A percentile compares a stretch with the other conserved stretches of the same genome.
These are phyloP conservation scores for Coprinellus aureogranulatus DNA, from an alignment of 768 basidiomycete genomes.

Conservation along the genomic window DNA sequence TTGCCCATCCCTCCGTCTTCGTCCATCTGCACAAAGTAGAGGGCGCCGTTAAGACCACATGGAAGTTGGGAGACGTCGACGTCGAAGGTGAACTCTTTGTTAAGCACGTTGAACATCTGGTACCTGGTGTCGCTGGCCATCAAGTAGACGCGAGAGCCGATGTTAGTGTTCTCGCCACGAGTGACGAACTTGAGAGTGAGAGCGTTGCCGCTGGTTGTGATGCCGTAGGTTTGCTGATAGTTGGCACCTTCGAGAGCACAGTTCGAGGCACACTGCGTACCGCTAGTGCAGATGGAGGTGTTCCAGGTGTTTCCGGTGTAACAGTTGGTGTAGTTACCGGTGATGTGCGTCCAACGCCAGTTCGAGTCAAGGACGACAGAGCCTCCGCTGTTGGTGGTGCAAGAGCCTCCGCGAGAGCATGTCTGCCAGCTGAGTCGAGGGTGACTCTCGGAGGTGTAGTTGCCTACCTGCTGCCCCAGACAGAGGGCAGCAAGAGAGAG, in stretches of 20 bases:
- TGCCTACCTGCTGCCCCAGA: constrained; percentile 11
- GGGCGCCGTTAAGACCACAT: constrained; percentile 12
- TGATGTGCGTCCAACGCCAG: constrained; percentile 12
- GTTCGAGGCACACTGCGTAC: constrained; percentile 2
- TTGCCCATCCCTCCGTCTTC: constrained; percentile 9
- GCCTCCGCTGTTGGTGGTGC: constrained; percentile 6
- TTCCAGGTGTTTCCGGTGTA: constrained; percentile 13
- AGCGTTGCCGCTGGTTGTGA: constrained; percentile 10
- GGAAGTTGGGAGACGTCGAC: constrained; percentile 13
- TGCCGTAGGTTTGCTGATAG: constrained; percentile 10
- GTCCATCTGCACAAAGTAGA: constrained; percentile 13
- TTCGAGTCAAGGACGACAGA: constrained; percentile 8
- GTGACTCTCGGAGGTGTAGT: constrained; percentile 10
- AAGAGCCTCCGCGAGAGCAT: constrained; percentile 7
- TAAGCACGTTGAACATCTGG: constrained; percentile 10
- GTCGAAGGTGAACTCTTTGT: constrained; percentile 15
- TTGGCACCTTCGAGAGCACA: constrained; percentile 12
- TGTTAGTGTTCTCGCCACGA: constrained; percentile 5
- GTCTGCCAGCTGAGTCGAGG: constrained; percentile 10
- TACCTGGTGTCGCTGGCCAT: constrained; percentile 10
- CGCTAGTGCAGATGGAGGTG: constrained; percentile 3
- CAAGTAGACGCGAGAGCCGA: constrained; percentile 12
- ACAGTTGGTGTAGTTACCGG: constrained; percentile 9
- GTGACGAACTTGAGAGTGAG: constrained; percentile 14
- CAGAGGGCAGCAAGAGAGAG: constrained; percentile 7